Conservation (phyloP, 768 basidiomycete species). For the Pleurotus platypus region DNA sequence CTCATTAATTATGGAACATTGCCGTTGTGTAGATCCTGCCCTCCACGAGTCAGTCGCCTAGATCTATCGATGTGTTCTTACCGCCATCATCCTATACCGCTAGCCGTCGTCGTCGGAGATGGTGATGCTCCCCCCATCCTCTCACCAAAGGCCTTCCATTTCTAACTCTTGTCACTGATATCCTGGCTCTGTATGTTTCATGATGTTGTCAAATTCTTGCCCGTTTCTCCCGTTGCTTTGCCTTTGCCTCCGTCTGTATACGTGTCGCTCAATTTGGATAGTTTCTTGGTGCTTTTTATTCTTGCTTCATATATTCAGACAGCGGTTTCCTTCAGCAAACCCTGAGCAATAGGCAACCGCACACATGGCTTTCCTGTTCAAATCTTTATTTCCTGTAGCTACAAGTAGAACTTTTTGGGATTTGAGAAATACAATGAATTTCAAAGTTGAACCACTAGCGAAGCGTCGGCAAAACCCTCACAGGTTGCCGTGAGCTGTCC, state of each 20-base stretch:
- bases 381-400: too few species aligned
- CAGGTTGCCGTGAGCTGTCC: background rate
- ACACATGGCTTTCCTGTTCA: too few species aligned
- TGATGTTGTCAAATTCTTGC: slow-evolving; percentile 9
- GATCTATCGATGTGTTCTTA: slow-evolving; percentile 9
- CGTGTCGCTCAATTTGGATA: slow-evolving; percentile 6
- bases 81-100: slow-evolving; percentile 13
- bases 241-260: slow-evolving; percentile 2
- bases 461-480: background rate
- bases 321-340: too few species aligned
- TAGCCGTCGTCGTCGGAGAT: slow-evolving; percentile 15
- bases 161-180: slow-evolving; percentile 2
- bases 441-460: background rate
- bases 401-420: background rate
- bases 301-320: background rate
- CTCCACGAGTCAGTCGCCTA: slow-evolving; percentile 23
- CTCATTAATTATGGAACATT: slow-evolving; percentile 41
- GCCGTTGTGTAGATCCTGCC: slow-evolving; percentile 18
- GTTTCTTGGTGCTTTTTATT: background rate
- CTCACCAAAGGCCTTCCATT: too few species aligned
- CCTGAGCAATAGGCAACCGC: too few species aligned
- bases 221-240: slow-evolving; percentile 11
- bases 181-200: slow-evolving; percentile 10
- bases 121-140: slow-evolving; percentile 6
- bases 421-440: background rate